These are phyloP conservation scores for Arctium lappa DNA, from an alignment of 129 eudicot species.

Conservation along the genomic window DNA sequence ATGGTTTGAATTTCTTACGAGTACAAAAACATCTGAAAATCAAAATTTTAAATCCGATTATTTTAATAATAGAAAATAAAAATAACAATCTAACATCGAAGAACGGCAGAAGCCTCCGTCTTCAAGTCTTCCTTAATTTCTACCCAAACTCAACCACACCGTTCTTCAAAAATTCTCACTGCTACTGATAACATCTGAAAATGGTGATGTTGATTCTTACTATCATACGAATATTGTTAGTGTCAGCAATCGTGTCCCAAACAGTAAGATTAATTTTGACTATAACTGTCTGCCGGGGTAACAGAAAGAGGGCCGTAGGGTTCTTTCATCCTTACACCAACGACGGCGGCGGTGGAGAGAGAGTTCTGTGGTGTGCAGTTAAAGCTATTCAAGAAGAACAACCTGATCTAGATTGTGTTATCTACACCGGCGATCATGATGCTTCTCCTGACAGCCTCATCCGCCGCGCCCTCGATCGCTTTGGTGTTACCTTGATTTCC, in stretches of 20 bases:
- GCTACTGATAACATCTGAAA: neutral
- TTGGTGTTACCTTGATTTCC: slow-evolving; percentile 65
- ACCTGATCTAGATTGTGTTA: slow-evolving; percentile 74
- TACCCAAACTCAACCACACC: slow-evolving; percentile 8
- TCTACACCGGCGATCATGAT: slow-evolving; percentile 90
- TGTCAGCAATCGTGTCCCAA: slow-evolving; percentile 12
- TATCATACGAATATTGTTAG: slow-evolving; percentile 15
- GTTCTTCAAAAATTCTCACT: neutral
- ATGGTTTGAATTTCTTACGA: too few species aligned
- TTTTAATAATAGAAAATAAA: too few species aligned
- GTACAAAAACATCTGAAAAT: too few species aligned
- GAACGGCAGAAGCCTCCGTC: slow-evolving; percentile 11
- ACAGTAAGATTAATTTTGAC: neutral
- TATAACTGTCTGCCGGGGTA: slow-evolving; percentile 33
- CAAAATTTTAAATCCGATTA: too few species aligned
- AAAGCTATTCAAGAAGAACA: slow-evolving; percentile 76
- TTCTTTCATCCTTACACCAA: slow-evolving; percentile 97
- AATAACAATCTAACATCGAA: neutral
- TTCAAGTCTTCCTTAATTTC: neutral
- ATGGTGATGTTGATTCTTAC: slow-evolving; percentile 18
- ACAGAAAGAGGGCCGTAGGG: slow-evolving; percentile 53
- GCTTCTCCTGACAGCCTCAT: slow-evolving; percentile 67
- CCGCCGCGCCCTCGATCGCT: slow-evolving; percentile 79
- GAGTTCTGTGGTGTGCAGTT: slow-evolving; percentile 98
- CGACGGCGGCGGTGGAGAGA: slow-evolving; percentile 99